Conservation (phyloP, 2,329 filamentous ascomycete genomes). For the Pseudogymnoascus destructans region DNA sequence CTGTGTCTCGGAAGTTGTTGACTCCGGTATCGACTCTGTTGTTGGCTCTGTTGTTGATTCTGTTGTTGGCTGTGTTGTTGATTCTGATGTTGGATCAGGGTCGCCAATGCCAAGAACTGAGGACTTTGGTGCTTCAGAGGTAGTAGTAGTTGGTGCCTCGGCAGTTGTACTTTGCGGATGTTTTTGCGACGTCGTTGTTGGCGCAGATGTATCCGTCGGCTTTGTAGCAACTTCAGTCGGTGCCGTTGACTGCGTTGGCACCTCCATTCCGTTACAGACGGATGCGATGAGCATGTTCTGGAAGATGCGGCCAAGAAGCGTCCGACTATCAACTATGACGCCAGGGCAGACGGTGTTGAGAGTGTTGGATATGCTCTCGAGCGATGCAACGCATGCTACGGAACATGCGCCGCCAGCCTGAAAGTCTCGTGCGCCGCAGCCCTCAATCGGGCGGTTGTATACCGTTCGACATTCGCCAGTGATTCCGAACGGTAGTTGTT, state of each 20-base stretch:
- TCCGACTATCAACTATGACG: constrained; percentile 2
- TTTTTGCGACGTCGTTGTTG: not conserved
- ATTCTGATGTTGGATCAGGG: not conserved
- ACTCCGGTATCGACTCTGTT: not conserved
- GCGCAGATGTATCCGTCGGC: not conserved
- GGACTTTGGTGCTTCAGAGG: not conserved
- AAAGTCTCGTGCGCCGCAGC: constrained; percentile 7
- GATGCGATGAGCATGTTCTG: not conserved
- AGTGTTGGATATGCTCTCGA: not conserved
- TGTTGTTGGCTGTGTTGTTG: not conserved
- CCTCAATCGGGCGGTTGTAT: constrained; percentile 6
- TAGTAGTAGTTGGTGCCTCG: not conserved
- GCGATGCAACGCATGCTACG: not conserved
- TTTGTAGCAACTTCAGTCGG: not conserved
- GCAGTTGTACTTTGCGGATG: not conserved
- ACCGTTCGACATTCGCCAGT: not conserved
- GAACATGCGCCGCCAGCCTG: constrained; percentile 4
- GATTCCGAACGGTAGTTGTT: not conserved
- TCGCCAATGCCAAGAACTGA: not conserved
- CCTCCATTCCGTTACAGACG: not conserved
- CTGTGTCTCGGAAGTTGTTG: not conserved
- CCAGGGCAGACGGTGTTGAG: constrained; percentile 5
- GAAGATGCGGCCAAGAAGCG: constrained; percentile 7
- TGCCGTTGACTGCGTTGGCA: not conserved
- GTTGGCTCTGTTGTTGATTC: not conserved